These are phyloP conservation scores for Penicillium sp. DNA, from an alignment of 2,329 filamentous ascomycete species.

Conservation along the genomic window DNA sequence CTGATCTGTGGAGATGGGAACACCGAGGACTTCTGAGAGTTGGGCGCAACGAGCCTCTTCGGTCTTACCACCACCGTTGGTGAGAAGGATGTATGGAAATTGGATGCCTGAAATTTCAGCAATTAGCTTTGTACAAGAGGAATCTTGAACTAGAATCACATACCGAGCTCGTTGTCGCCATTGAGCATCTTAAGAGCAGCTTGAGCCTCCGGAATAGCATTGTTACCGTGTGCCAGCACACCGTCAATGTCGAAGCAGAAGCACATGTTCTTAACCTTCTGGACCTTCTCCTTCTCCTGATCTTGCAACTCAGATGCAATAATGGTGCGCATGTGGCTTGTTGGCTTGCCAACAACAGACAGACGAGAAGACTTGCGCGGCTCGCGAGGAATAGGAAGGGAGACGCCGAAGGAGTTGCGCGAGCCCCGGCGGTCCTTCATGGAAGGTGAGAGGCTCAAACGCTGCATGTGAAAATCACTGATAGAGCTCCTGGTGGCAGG, in stretches of 20 bases:
- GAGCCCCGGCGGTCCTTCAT: constrained; percentile 71
- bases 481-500: constrained; percentile 71
- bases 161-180: constrained; percentile 74
- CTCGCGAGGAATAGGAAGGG: constrained; percentile 74
- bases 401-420: constrained; percentile 75
- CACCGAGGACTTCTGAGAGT: constrained; percentile 70
- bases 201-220: constrained; percentile 70
- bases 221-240: constrained; percentile 75
- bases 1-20: constrained; percentile 70
- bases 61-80: constrained; percentile 75
- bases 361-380: constrained; percentile 73
- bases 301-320: constrained; percentile 75
- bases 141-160: not conserved
- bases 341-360: constrained; percentile 63
- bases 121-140: not conserved
- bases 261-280: constrained; percentile 76
- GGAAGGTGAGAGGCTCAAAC: constrained; percentile 71
- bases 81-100: constrained; percentile 77
- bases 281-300: constrained; percentile 68
- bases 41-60: constrained; percentile 69
- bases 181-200: constrained; percentile 73
- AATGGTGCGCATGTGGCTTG: constrained; percentile 66
- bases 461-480: constrained; percentile 76
- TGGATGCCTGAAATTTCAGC: constrained; percentile 60
- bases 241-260: constrained; percentile 75